Evolutionary conservation across 805 yeast genomes (phyloP), one percentile per base, ranked within the genome.

Genomic region (Sugiyamaella valdiviana): DNA sequence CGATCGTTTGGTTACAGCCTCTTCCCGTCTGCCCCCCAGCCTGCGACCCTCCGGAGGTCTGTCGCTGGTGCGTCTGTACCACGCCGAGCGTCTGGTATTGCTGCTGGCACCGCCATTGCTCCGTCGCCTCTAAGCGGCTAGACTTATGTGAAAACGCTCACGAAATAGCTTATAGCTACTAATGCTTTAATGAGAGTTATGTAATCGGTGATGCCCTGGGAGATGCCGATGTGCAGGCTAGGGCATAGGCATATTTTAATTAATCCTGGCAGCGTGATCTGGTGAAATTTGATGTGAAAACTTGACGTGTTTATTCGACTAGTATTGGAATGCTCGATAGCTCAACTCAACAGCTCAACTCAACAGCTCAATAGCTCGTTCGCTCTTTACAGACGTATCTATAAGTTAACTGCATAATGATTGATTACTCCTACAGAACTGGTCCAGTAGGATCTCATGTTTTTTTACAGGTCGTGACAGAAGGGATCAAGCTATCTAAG

Each of bases 401-500:
- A 26, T 10, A 26, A 26, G 3, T 10, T 12, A n/a, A 26, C 32
- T 10, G 14, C 32, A 12, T 26, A 10, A 26, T 26, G 32, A 26
- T 26, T 26, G 32, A 26, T 26, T 26, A 26, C 14, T 26, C 32
- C 32, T 26, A 36, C 20, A 36, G 12, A 36, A 36, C 9, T 6
- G 39, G 10, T 16, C 39, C 3, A 36, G 39, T 36, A 36, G 39
- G 39, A 36, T 3, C 39, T 36, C 39, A 26, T 26, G 32, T 26
- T 26, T 26, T 24, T 26, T 26, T 26, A 26, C 32, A 26, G 32
- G 32, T 26, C 32, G 14, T 26, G 32, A 26, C 32, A 26, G 14
- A 10, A 26, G 32, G 32, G 32, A n/a, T n/a, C 9, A 26, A 26
- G 14, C 32, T n/a, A 42, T 52, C 82, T 85, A 90, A 79, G 97